A percentile compares a stretch with the other conserved stretches of the same genome.
Conservation (phyloP, 2,329 filamentous ascomycete species). For the Hypoxylon rubiginosum region DNA sequence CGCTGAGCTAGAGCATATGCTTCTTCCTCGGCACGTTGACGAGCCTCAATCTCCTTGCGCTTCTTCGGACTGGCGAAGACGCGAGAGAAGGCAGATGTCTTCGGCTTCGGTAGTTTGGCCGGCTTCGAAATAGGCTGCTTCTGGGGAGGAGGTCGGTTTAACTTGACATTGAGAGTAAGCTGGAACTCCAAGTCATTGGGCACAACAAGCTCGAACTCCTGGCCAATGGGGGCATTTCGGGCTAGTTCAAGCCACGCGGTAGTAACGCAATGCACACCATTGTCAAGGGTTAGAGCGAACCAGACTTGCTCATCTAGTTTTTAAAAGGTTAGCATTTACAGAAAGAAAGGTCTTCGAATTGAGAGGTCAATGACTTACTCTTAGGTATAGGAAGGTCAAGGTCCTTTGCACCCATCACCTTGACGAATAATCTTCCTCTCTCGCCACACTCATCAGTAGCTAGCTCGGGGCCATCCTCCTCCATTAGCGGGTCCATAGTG, state of each 20-base stretch:
- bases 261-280: conserved; percentile 96
- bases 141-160: conserved; percentile 81
- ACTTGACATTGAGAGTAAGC: conserved; percentile 93
- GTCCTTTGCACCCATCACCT: conserved; percentile 98
- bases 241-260: conserved; percentile 95
- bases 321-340: conserved; percentile 37
- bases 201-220: conserved; percentile 98
- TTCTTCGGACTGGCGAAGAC: conserved; percentile 97
- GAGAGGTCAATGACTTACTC: conserved; percentile 70
- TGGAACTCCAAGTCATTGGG: conserved; percentile 99
- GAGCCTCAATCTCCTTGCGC: conserved; percentile 91
- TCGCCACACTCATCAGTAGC: conserved; percentile 83
- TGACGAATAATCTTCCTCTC: conserved; percentile 92
- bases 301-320: conserved; percentile 88
- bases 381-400: conserved; percentile 90
- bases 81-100: conserved; percentile 90
- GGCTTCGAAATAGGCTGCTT: conserved; percentile 66
- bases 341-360: neutral
- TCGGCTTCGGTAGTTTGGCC: conserved; percentile 74
- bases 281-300: conserved; percentile 98
- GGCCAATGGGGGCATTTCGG: conserved; percentile 92
- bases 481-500: conserved; percentile 74
- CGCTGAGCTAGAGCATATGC: conserved; percentile 74
- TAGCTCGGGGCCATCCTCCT: conserved; percentile 74
- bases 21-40: conserved; percentile 85